A percentile compares a stretch with the other conserved stretches of the same genome.
Evolutionary conservation across 345 rosid species (phyloP).

Genomic region (Gossypioides kirkii): DNA sequence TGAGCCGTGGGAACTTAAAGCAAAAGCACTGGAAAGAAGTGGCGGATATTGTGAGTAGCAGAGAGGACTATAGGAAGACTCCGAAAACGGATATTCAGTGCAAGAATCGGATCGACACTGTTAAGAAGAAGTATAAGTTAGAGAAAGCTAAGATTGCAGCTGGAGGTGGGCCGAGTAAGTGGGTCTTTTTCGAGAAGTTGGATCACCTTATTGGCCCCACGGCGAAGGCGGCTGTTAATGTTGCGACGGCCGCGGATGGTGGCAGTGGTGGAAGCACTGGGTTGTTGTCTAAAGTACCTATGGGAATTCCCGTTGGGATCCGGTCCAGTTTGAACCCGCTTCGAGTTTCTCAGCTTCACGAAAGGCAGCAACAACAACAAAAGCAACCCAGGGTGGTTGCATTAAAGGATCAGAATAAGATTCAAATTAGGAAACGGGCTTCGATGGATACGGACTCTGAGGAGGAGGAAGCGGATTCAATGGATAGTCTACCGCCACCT

Average conservation of each 20-base stretch:
- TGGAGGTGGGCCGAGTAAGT: constrained; percentile 54
- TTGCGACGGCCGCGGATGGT: constrained; percentile 5
- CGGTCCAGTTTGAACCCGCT: constrained; percentile 23
- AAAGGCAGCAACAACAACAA: constrained; percentile 17
- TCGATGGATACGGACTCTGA: constrained; percentile 26
- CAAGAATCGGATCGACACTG: constrained; percentile 92
- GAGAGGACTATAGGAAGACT: constrained; percentile 57
- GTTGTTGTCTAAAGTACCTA: constrained; percentile 35
- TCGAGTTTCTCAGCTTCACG: constrained; percentile 22
- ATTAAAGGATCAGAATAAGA: constrained; percentile 26
- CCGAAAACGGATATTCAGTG: constrained; percentile 89
- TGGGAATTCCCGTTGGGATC: constrained; percentile 57
- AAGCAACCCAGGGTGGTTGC: constrained; percentile 26
- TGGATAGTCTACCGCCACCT: constrained; percentile 46
- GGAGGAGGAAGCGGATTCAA: constrained; percentile 35
- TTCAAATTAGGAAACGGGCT: constrained; percentile 38
- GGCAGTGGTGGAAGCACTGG: constrained; percentile 37
- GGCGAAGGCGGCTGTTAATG: constrained; percentile 26
- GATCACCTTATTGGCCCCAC: constrained; percentile 43
- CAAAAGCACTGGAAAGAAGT: constrained; percentile 98
- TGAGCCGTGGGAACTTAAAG: constrained; percentile 87
- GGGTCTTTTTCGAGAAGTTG: constrained; percentile 63
- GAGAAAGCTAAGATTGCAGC: constrained; percentile 58
- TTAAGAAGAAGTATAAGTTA: constrained; percentile 89
- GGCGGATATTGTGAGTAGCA: constrained; percentile 74